phyloP scores from a whole-genome alignment of 1,139 yeast genomes.

The Pichia sp. region DNA sequence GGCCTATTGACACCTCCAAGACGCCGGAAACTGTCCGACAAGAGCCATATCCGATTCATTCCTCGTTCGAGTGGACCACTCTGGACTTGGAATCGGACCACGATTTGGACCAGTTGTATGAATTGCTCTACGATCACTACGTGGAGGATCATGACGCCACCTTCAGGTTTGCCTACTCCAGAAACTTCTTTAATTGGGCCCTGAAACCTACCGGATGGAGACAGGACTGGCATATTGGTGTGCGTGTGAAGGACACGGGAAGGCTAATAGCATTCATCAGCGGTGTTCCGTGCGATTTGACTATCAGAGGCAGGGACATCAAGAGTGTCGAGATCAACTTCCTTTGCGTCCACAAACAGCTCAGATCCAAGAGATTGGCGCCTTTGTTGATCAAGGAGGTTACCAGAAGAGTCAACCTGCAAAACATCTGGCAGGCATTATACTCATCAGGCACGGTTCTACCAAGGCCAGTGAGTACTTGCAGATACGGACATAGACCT shows the following conservation, averaged over 20 bases:
- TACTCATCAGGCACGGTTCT: constrained; percentile 89
- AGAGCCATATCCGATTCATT: constrained; percentile 64
- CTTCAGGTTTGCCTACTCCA: constrained; percentile 85
- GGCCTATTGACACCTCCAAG: constrained; percentile 71
- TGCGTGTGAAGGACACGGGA: constrained; percentile 70
- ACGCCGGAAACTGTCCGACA: constrained; percentile 68
- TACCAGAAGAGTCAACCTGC: constrained; percentile 83
- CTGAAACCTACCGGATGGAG: constrained; percentile 92
- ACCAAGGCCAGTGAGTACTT: constrained; percentile 88
- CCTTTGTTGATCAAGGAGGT: constrained; percentile 93
- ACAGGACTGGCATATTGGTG: constrained; percentile 90
- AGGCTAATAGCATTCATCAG: constrained; percentile 88
- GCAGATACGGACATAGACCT: constrained; percentile 92
- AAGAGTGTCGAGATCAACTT: constrained; percentile 88
- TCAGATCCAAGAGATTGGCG: constrained; percentile 88
- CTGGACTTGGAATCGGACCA: constrained; percentile 58
- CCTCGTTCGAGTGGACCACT: constrained; percentile 85
- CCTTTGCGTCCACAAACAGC: constrained; percentile 87
- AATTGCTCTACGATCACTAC: constrained; percentile 78
- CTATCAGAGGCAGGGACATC: constrained; percentile 54
- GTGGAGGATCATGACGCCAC: constrained; percentile 93
- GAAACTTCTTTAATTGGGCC: constrained; percentile 87
- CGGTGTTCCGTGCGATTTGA: constrained; percentile 75
- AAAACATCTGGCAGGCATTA: constrained; percentile 91
- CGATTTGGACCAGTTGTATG: constrained; percentile 71